These are phyloP conservation scores for Diutina rugosa DNA, from an alignment of 1,139 yeast species.

Conservation along the genomic window DNA sequence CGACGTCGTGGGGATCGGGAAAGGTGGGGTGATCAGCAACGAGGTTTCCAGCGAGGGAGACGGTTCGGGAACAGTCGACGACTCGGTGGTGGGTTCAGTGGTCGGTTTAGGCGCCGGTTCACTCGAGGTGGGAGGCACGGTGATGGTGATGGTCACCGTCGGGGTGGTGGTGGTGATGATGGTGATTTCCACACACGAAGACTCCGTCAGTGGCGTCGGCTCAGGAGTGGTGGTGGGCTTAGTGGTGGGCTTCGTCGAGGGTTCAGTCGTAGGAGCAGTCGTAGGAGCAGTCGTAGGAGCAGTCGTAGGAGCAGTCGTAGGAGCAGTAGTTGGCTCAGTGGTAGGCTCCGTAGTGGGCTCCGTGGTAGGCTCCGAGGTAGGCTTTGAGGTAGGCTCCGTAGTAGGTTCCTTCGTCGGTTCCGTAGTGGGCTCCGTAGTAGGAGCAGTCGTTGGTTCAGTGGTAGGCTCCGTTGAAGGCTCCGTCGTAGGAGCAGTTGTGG, in stretches of 20 bases:
- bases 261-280: not conserved
- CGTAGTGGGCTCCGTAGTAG: not conserved
- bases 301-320: not conserved
- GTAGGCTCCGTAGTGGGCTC: not conserved
- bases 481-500: not conserved
- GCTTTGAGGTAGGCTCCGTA: not conserved
- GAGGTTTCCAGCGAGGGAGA: too few species aligned
- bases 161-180: too few species aligned
- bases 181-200: too few species aligned
- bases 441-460: not conserved
- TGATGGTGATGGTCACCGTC: too few species aligned
- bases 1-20: not conserved
- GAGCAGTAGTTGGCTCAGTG: not conserved
- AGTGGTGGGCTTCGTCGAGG: not conserved
- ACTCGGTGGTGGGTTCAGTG: not conserved
- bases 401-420: not conserved
- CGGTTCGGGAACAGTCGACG: not conserved
- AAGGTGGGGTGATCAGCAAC: not conserved
- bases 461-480: too few species aligned
- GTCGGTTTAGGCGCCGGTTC: not conserved
- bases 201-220: not conserved
- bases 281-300: not conserved
- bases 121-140: not conserved
- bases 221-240: not conserved
- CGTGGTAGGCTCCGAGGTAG: not conserved